These are phyloP conservation scores for Colletotrichum sansevieriae DNA, from an alignment of 2,329 filamentous ascomycete species.

Conservation along the genomic window DNA sequence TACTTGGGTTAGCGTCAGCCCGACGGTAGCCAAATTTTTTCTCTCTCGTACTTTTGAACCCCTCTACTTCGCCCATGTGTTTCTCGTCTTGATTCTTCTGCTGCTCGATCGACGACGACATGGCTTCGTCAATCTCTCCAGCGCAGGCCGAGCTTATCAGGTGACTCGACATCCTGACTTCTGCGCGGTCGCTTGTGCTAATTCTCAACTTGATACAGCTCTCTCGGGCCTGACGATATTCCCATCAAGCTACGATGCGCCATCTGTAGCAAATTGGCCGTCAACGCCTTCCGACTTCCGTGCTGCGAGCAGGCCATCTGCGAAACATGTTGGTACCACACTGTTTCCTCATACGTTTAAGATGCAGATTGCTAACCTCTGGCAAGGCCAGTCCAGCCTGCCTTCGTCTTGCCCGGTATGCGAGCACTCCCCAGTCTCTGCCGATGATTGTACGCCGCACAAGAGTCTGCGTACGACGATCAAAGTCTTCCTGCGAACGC, in stretches of 20 bases:
- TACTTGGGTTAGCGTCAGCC: slow-evolving; percentile 4
- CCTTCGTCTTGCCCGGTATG: slow-evolving; percentile 90
- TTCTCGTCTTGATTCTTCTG: slow-evolving; percentile 35
- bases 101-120: slow-evolving; percentile 41
- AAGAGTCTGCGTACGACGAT: slow-evolving; percentile 94
- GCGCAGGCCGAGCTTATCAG: slow-evolving; percentile 71
- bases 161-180: slow-evolving; percentile 51
- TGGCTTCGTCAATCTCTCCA: slow-evolving; percentile 54
- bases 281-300: slow-evolving; percentile 90
- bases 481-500: slow-evolving; percentile 89
- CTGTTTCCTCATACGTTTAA: not conserved
- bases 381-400: slow-evolving; percentile 78
- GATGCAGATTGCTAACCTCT: slow-evolving; percentile 22
- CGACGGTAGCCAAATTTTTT: not conserved
- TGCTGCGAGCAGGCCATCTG: slow-evolving; percentile 98
- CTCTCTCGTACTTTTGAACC: slow-evolving; percentile 29
- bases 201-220: slow-evolving; percentile 61
- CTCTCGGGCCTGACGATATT: slow-evolving; percentile 84
- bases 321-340: slow-evolving; percentile 78
- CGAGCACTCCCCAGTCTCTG: slow-evolving; percentile 88
- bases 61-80: slow-evolving; percentile 39
- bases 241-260: slow-evolving; percentile 97
- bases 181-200: slow-evolving; percentile 11
- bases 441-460: slow-evolving; percentile 88
- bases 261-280: slow-evolving; percentile 89